Percentiles rank a stretch among this genome's conserved stretches.
Evolutionary conservation across 495 filamentous ascomycete species (phyloP).

Genomic region (Entonaema liquescens): DNA sequence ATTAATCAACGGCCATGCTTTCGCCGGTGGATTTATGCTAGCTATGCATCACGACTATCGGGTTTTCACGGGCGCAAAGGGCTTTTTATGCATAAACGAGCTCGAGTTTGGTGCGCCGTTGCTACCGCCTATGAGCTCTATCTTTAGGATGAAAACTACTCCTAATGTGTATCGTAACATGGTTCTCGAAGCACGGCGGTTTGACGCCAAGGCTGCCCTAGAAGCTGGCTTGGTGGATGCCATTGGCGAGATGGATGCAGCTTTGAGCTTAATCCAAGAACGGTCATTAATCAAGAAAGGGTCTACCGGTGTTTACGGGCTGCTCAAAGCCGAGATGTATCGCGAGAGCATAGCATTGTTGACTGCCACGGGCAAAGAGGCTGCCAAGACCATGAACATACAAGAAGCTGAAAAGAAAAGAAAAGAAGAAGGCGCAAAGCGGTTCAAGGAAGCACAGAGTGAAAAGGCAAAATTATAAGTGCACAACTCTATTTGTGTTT

Average conservation of each 20-base stretch:
- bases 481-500: neutral
- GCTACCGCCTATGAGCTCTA: conserved; percentile 72
- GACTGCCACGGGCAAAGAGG: conserved; percentile 50
- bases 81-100: conserved; percentile 81
- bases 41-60: conserved; percentile 88
- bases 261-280: conserved; percentile 62
- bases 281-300: conserved; percentile 66
- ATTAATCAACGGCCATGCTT: conserved; percentile 81
- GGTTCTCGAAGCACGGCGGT: conserved; percentile 75
- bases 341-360: conserved; percentile 65
- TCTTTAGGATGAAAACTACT: conserved; percentile 74
- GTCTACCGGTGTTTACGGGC: conserved; percentile 68
- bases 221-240: conserved; percentile 73
- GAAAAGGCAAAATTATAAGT: conserved; percentile 57
- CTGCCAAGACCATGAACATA: conserved; percentile 5
- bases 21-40: conserved; percentile 81
- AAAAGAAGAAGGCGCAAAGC: conserved; percentile 52
- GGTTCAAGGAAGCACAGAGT: conserved; percentile 49
- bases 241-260: conserved; percentile 69
- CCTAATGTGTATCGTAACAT: conserved; percentile 66
- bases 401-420: conserved; percentile 54
- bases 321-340: conserved; percentile 78
- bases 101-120: conserved; percentile 79
- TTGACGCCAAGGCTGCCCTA: conserved; percentile 65
- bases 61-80: conserved; percentile 71